A percentile compares a stretch with the other conserved stretches of the same genome.
These are phyloP conservation scores for Kalanchoe fedtschenkoi DNA, from an alignment of 164 flowering plant species.

Conservation along the genomic window DNA sequence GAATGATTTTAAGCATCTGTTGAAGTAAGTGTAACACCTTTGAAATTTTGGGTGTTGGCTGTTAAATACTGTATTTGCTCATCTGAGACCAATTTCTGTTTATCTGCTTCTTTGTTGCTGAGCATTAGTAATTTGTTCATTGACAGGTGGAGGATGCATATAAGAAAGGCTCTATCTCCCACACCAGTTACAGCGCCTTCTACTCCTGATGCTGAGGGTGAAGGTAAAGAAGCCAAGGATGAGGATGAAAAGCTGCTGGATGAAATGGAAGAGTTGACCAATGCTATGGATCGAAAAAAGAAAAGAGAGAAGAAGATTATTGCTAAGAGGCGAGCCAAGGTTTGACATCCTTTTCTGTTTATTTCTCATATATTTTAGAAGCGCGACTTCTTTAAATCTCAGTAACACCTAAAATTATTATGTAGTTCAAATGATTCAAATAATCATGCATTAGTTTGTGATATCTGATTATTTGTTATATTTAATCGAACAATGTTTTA, in stretches of 20 bases:
- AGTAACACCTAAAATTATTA: background rate
- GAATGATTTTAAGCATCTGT: constrained; percentile 83
- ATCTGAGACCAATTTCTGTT: background rate
- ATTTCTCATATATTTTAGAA: background rate
- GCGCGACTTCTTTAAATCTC: background rate
- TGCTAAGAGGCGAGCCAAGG: constrained; percentile 78
- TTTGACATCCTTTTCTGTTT: constrained; percentile 10
- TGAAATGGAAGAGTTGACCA: constrained; percentile 85
- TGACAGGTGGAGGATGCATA: constrained; percentile 70
- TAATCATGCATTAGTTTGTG: background rate
- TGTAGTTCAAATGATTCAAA: background rate
- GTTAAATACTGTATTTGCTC: background rate
- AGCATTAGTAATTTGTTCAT: background rate
- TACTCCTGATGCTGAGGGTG: constrained; percentile 19
- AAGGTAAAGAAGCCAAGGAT: constrained; percentile 23
- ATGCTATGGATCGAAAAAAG: constrained; percentile 77
- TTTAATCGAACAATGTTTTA: constrained; percentile 8
- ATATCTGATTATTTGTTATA: background rate
- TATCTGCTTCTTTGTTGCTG: background rate
- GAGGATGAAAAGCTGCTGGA: constrained; percentile 70
- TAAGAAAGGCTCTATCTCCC: constrained; percentile 70
- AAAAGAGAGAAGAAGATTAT: constrained; percentile 57
- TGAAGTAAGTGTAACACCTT: constrained; percentile 53
- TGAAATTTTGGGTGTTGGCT: background rate
- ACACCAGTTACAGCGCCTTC: constrained; percentile 23